Conservation (phyloP, 495 filamentous ascomycete species). For the Zalerion maritima region DNA sequence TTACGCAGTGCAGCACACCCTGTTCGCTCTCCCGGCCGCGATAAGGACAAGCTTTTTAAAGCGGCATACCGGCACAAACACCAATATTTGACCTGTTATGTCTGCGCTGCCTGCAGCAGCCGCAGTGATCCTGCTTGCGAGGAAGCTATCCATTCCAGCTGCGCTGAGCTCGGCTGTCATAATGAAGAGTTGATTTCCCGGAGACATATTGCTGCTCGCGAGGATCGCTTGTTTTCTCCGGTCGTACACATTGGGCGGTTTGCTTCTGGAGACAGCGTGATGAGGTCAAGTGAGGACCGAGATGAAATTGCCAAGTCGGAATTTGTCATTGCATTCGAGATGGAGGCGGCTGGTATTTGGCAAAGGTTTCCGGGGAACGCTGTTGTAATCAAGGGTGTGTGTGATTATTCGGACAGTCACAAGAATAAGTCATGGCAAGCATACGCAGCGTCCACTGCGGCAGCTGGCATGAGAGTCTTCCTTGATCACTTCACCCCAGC, state of each 20-base stretch:
- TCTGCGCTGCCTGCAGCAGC: not conserved
- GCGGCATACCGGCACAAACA: conserved; percentile 1
- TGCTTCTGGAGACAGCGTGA: conserved; percentile 7
- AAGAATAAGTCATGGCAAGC: conserved; percentile 18
- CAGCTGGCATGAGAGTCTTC: too few relatives aligned
- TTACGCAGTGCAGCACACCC: not conserved
- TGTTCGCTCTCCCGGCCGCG: not conserved
- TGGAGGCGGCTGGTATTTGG: conserved; percentile 4
- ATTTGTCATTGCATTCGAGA: too few relatives aligned
- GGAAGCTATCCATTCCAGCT: conserved; percentile 1
- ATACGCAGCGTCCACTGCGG: conserved; percentile 14
- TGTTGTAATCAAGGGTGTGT: conserved; percentile 19
- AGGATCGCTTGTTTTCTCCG: not conserved
- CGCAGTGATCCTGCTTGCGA: conserved; percentile 1
- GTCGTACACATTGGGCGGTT: conserved; percentile 4
- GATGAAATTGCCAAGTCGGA: conserved; percentile 3
- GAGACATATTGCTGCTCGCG: conserved; percentile 3
- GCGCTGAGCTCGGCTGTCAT: conserved; percentile 5
- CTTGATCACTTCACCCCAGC: too few relatives aligned
- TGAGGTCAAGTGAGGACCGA: conserved; percentile 4
- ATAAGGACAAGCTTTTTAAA: not conserved
- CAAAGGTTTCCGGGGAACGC: too few relatives aligned
- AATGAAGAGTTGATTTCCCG: conserved; percentile 5
- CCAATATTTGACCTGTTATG: not conserved
- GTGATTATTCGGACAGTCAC: conserved; percentile 17